These are phyloP conservation scores for Phylloporus sp. DNA, from an alignment of 768 basidiomycete genomes.

Conservation along the genomic window DNA sequence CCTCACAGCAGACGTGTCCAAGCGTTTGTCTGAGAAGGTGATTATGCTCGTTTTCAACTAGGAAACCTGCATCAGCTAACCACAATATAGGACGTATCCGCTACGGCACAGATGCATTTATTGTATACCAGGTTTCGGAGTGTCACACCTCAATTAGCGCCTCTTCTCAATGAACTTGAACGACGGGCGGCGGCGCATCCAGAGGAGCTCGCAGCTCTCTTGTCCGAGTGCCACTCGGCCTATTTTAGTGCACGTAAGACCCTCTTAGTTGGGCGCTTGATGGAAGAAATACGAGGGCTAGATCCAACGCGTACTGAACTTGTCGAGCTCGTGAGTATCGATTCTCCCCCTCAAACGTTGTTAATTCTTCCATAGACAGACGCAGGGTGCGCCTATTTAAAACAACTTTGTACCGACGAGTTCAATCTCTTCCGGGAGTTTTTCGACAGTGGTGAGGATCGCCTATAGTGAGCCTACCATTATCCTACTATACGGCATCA, in stretches of 20 bases:
- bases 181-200: conserved; percentile 70
- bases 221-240: conserved; percentile 83
- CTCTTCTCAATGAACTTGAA: conserved; percentile 84
- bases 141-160: conserved; percentile 66
- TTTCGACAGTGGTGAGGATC: conserved; percentile 81
- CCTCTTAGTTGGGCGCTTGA: conserved; percentile 68
- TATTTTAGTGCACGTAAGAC: conserved; percentile 74
- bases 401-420: conserved; percentile 87
- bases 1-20: conserved; percentile 73
- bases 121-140: conserved; percentile 86
- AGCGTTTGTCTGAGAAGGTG: conserved; percentile 73
- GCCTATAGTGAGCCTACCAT: conserved; percentile 52
- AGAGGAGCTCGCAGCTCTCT: conserved; percentile 75
- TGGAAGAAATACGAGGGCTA: conserved; percentile 78
- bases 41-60: not conserved
- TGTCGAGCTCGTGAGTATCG: conserved; percentile 73
- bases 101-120: conserved; percentile 77
- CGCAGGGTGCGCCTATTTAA: conserved; percentile 88
- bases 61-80: not conserved
- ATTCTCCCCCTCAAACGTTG: not conserved
- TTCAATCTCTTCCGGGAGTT: conserved; percentile 82
- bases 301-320: conserved; percentile 79
- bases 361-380: conserved; percentile 56
- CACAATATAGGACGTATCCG: conserved; percentile 60
- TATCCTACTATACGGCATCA: conserved; percentile 6